Evolutionary conservation across 306 rosid species (phyloP).

Genomic region (Quercus agrifolia): DNA sequence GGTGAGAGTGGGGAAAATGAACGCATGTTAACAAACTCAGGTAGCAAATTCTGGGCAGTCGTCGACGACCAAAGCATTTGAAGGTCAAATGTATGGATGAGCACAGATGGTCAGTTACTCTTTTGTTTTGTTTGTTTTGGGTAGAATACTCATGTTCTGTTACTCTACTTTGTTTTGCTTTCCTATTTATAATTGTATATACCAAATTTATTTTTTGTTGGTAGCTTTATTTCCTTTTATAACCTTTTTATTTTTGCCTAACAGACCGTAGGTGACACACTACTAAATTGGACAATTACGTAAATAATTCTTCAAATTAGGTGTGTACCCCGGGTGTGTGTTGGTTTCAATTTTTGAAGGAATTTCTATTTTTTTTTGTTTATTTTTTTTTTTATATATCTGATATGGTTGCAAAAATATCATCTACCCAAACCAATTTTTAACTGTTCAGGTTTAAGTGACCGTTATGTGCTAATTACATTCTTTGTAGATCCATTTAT

Average conservation of each 20-base stretch:
- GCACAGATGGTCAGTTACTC: constrained; percentile 27
- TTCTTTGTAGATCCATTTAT: too few species aligned
- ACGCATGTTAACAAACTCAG: constrained; percentile 25
- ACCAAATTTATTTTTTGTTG: background rate
- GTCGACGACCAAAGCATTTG: constrained; percentile 7
- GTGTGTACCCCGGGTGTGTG: too few species aligned
- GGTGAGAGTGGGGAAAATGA: background rate
- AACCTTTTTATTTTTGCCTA: too few species aligned
- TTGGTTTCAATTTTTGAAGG: too few species aligned
- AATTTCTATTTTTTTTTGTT: too few species aligned
- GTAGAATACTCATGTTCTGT: background rate
- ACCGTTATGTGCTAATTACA: too few species aligned
- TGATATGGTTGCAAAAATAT: too few species aligned
- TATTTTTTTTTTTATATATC: too few species aligned
- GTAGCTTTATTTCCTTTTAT: background rate
- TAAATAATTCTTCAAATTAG: background rate
- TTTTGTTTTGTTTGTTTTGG: constrained; percentile 14
- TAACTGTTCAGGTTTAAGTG: too few species aligned
- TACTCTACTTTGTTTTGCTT: constrained; percentile 25
- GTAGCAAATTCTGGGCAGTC: constrained; percentile 25
- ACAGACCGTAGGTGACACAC: background rate
- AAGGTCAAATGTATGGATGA: constrained; percentile 39
- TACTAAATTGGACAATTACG: background rate
- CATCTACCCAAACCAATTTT: too few species aligned
- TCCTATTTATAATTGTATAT: background rate